Conservation (phyloP, 225 moss, liverwort and hornwort species). For the Pseudoscleropodium purum region DNA sequence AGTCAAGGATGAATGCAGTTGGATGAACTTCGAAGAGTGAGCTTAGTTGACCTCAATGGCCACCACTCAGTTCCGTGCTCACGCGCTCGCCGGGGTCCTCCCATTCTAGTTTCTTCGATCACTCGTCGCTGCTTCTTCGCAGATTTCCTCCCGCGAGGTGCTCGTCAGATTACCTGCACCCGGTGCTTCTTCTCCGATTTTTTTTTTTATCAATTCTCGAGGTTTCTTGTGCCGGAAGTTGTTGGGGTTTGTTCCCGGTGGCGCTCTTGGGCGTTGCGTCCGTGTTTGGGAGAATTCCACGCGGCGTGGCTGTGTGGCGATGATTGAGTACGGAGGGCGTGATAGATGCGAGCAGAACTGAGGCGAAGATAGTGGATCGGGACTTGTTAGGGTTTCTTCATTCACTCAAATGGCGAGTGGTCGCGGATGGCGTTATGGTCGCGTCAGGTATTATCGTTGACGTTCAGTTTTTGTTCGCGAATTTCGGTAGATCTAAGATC, state of each 20-base stretch:
- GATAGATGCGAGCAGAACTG: neutral
- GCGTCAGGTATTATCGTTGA: neutral
- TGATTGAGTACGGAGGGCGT: neutral
- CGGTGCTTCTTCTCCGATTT: neutral
- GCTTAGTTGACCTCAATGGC: neutral
- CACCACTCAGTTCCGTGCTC: neutral
- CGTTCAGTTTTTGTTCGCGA: neutral
- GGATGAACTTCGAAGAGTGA: neutral
- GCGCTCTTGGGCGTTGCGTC: neutral
- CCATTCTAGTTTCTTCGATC: neutral
- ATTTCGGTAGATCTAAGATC: neutral
- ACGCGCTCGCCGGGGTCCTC: neutral
- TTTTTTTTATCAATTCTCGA: neutral
- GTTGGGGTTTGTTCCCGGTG: slow-evolving; percentile 6
- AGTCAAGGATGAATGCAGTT: neutral
- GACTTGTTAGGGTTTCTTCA: slow-evolving; percentile 9
- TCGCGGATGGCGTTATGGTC: neutral
- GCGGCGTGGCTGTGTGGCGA: neutral
- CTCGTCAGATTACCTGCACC: neutral
- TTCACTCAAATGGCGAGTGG: neutral
- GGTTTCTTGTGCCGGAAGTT: neutral
- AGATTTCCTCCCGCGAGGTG: neutral
- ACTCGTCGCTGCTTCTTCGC: neutral
- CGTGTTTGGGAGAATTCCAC: neutral
- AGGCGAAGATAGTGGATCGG: neutral